Percentiles rank a stretch among this genome's conserved stretches.
Evolutionary conservation across 192 early-diverging fungal genomes (phyloP).

Genomic region (Gonapodya sp.): DNA sequence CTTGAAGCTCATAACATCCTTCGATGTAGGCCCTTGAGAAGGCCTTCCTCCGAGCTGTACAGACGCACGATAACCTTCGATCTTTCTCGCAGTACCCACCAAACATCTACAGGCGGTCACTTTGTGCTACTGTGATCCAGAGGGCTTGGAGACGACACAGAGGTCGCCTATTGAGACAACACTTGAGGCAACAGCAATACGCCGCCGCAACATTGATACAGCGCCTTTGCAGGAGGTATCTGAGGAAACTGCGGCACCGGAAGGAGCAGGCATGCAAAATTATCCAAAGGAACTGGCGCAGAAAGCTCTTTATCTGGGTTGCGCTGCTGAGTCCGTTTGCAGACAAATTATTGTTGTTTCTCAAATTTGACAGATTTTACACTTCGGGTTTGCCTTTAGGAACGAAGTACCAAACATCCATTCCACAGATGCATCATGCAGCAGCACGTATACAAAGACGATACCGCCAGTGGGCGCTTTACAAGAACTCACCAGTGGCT

Average conservation of each 20-base stretch:
- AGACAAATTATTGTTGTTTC: not conserved
- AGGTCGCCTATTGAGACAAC: slow-evolving; percentile 27
- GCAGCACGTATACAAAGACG: slow-evolving; percentile 38
- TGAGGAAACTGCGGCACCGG: slow-evolving; percentile 27
- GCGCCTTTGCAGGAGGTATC: slow-evolving; percentile 36
- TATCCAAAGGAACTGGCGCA: slow-evolving; percentile 44
- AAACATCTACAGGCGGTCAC: slow-evolving; percentile 38
- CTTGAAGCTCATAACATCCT: not conserved
- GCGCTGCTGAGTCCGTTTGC: slow-evolving; percentile 35
- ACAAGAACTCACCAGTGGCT: slow-evolving; percentile 43
- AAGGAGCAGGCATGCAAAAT: slow-evolving; percentile 39
- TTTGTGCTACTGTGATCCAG: slow-evolving; percentile 43
- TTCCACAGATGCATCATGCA: slow-evolving; percentile 35
- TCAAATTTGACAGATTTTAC: too few relatives aligned
- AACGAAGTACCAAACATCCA: slow-evolving; percentile 44
- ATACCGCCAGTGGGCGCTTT: slow-evolving; percentile 45
- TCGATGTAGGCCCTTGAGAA: slow-evolving; percentile 6
- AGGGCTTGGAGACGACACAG: slow-evolving; percentile 37
- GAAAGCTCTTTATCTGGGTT: slow-evolving; percentile 38
- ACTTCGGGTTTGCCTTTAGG: slow-evolving; percentile 11
- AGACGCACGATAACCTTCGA: not conserved
- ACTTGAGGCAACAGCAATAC: slow-evolving; percentile 36
- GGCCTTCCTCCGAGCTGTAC: not conserved
- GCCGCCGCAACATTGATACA: slow-evolving; percentile 40
- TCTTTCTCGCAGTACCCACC: slow-evolving; percentile 43